Evolutionary conservation across 176 grass and related monocot species (phyloP), one percentile per base, ranked within the genome.

Genomic region (Bothriochloa decipiens): DNA sequence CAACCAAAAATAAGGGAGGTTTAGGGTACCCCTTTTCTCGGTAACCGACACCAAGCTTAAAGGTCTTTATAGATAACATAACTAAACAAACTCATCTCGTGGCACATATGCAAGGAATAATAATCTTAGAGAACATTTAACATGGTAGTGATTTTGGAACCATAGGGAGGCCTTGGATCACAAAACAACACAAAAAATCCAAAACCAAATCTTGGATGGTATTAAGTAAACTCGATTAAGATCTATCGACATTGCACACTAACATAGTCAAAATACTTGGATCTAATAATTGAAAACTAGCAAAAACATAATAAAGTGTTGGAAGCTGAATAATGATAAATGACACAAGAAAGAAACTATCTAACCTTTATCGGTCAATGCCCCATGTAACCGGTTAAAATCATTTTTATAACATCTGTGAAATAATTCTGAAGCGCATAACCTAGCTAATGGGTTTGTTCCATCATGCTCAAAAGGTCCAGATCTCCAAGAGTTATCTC

Each of bases 311-410:
- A 77, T 4, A 3, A 77, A 81, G 32, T 25, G 11, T 3, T 7
- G 10, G 79, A 11, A 94, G 68, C 18, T 2, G 1, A 7, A 86
- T 5, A 94, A 81, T 25, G 8, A 78, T 32, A 20, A 23, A 71
- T 7, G 79, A 67, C 5, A 62, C 27, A 37, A 37, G 18, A 45
- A 85, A 85, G 18, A 87, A 74, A 53, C 68, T 32, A 65, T 72
- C 85, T 92, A 80, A 97, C 94, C 94, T 94, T 86, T 88, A 94
- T 87, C 50, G 84, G 76, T 91, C 89, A 93, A 84, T 81, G 87
- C 70, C 84, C 94, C 79, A 91, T 89, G 90, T 91, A 90, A 86
- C 84, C 87, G 66, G 78, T 65, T 89, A 87, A 86, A 73, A 36
- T 87, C 83, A 86, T 91, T 84, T 75, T 81, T 89, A 76, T 74